Conservation (phyloP, 1,139 yeast species). For the Pichia sp. region DNA sequence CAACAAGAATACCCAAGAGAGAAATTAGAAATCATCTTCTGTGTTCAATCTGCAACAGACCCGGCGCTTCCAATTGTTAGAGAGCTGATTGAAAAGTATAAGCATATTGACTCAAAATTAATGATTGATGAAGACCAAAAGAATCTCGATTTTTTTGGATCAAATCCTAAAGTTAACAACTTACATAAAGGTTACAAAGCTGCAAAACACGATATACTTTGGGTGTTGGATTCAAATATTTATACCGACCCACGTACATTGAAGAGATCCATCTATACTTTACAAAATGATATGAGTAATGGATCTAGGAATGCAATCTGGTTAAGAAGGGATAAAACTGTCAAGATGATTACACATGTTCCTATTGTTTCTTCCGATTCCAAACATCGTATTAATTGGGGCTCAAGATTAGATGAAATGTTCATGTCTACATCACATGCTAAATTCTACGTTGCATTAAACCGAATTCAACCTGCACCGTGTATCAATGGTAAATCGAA, state of each 20-base stretch:
- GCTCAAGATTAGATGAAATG: constrained; percentile 84
- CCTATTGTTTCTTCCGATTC: constrained; percentile 32
- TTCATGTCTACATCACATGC: constrained; percentile 81
- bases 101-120: constrained; percentile 57
- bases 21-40: constrained; percentile 68
- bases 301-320: constrained; percentile 8
- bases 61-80: constrained; percentile 62
- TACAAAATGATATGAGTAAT: constrained; percentile 23
- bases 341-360: constrained; percentile 77
- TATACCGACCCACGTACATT: constrained; percentile 72
- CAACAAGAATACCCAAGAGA: constrained; percentile 61
- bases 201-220: constrained; percentile 71
- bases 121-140: constrained; percentile 39
- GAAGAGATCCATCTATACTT: constrained; percentile 58
- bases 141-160: constrained; percentile 60
- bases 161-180: constrained; percentile 89
- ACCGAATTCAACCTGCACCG: constrained; percentile 76
- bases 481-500: constrained; percentile 95
- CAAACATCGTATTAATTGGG: constrained; percentile 36
- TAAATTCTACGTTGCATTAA: constrained; percentile 78
- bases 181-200: constrained; percentile 70
- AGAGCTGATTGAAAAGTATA: constrained; percentile 50
- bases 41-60: constrained; percentile 65
- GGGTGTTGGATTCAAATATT: constrained; percentile 91
- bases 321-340: constrained; percentile 35